Conservation (phyloP, 2,329 filamentous ascomycete genomes). For the Sporothrix sp. region DNA sequence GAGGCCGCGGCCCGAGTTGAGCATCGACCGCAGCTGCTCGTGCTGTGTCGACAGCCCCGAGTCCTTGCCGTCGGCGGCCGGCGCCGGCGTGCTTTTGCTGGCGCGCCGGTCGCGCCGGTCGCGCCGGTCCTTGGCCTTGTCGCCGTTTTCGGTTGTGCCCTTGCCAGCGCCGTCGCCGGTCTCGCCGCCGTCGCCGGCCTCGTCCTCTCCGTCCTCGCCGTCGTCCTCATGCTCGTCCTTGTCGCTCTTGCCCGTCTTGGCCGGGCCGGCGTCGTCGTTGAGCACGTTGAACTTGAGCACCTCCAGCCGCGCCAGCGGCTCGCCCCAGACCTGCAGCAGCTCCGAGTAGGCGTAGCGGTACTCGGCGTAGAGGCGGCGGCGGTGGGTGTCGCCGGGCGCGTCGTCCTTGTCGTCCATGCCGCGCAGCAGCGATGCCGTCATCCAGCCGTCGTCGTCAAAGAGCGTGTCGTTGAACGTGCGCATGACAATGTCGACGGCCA, state of each 20-base stretch:
- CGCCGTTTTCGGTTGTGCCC: no score
- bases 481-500: conserved; percentile 43
- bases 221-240: no score
- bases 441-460: conserved; percentile 60
- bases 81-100: conserved; percentile 26
- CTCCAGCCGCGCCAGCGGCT: conserved; percentile 53
- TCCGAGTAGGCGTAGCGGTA: conserved; percentile 60
- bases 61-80: conserved; percentile 24
- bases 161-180: conserved; percentile 26
- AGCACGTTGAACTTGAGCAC: conserved; percentile 61
- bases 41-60: conserved; percentile 30
- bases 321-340: conserved; percentile 56
- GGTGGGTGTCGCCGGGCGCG: conserved; percentile 39
- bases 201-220: no score
- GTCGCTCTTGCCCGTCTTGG: no score
- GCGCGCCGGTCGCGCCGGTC: conserved; percentile 21
- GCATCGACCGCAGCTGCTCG: conserved; percentile 40
- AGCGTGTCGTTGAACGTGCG: conserved; percentile 51
- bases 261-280: conserved; percentile 38
- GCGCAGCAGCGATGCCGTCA: conserved; percentile 50
- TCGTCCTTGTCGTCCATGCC: no score
- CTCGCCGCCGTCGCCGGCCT: conserved; percentile 19
- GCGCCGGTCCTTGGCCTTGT: background rate
- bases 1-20: conserved; percentile 45
- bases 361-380: conserved; percentile 38